Evolutionary conservation across 768 basidiomycete species (phyloP), one percentile per base, ranked within the genome.

Genomic region (Coprinopsis cinerea): DNA sequence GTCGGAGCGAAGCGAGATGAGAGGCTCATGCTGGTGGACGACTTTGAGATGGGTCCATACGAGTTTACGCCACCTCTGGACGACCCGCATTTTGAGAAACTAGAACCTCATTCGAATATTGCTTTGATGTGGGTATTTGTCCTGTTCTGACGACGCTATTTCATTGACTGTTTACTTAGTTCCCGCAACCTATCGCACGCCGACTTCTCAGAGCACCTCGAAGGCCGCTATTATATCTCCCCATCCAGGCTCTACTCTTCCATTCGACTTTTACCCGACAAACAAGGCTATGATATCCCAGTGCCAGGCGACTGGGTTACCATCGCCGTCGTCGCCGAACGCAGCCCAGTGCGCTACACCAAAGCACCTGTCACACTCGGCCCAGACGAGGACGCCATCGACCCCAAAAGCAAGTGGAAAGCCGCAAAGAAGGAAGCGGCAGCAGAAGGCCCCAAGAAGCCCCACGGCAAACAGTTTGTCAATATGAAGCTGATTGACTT

Each of bases 261-360:
- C 40, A 76, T 92, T 36, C 82, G 88, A 9, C 78, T 87, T 0
- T 75, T 83, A 13, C 81, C 85, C 0, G 82, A 88, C 61, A 85
- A 88, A 55, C 82, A 87, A 50, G 84, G 82, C 15, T 95, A 92
- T 63, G 93, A 97, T 39, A 79, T 99, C 1, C 94, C 95, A 9
- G 84, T 97, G 1, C 79, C 81, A 4, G 89, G 89, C 2, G 96
- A 98, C 64, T 98, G 92, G 88, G 78, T 97, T 35, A 94, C 93
- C 4, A 90, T 99, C 41, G 95, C 92, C 1, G 94, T 98, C 3
- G 83, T 99, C 13, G 95, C 93, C 1, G 92, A 95, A 63, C 81
- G 92, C 18, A 85, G 92, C 2, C 85, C 83, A 5, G 71, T 94
- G 61, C 82, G 79, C 55, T 78, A 83, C 56, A 89, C 76, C 41